Base-by-base conservation (phyloP, 2,329 filamentous ascomycete species). In the Dactylonectria estremocensis region DNA sequence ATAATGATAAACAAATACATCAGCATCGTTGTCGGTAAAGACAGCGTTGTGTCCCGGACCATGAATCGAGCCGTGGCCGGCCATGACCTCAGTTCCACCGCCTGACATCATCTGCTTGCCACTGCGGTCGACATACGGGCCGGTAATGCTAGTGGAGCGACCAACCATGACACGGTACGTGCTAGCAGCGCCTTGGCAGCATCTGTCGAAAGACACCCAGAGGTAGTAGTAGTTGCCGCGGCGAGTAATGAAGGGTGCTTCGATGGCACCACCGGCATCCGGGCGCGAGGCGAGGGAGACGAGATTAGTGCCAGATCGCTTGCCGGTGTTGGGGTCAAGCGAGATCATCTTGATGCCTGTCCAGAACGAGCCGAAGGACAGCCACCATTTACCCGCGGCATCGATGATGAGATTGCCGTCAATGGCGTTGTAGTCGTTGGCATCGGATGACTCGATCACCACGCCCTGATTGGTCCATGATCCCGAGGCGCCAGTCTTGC, bases 141-240 rank as follows among this genome's bases (percentile, higher is more conserved):
- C 77, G 0, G 73, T 74, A 5, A 78, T 60, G 54, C 69, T 78
- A 43, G 56, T 75, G 8, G 77, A 79, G 0, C 77, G 77, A 6
- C 77, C 77, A n/a, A 79, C 77, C 77, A 79, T 79, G 55, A 75
- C 70, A 11, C 77, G 75, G 50, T 79, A 79, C 0, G 77, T 79
- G 71, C 77, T 78, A 2, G 68, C 57, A 13, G 76, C 76, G 22
- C 77, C 77, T 5, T 69, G 46, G 24, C 77, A 79, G 71, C 77
- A 79, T 45, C 63, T 73, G 59, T 79, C 77, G 14, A 79, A 79
- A 0, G 77, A 77, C 1, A 75, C 74, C 76, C 76, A 79, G n/a
- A 79, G 75, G 58, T 79, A 79, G 68, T 79, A 79, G 52, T 72
- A 78, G 65, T 69, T 72, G 20, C 77, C 77, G 37, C 63, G 68